Evolutionary conservation across 1,284 basidiomycete species (phyloP), one percentile per base, ranked within the genome.

Genomic region (Anthracocystis panici-leucophaei): DNA sequence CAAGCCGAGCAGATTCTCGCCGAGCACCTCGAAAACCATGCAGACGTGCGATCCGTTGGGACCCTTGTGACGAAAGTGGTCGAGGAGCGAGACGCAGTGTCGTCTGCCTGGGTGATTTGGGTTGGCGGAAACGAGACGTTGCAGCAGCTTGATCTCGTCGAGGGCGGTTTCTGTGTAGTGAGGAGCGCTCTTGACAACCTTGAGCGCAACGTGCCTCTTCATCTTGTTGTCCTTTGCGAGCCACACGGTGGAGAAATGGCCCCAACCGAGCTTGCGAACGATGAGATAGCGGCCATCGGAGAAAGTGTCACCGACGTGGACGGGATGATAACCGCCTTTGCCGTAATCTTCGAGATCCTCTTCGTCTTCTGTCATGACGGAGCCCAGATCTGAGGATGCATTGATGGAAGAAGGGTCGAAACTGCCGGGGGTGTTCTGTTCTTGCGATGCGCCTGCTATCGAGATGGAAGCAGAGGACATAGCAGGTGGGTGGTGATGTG

Each of bases 21-120:
- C 96, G 11, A 99, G 90, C 38, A 99, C 97, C 87, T 99, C 96
- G 84, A 98, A 98, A 18, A 99, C 96, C 96, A 99, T 99, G 89
- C 97, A 99, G 74, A 99, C 93, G 87, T 99, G 96, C 20, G 91
- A 92, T 52, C 96, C 96, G 85, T 99, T 97, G 16, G 95, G 95
- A 0, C 96, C 97, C 69, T 92, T 92, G 87, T 99, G 97, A 41
- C 92, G 90, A 86, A 99, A 99, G 85, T 97, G 94, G 87, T 99
- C 96, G 52, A 99, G 91, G 81, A 99, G 93, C 31, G 93, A 93
- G 84, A 98, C 96, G 86, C 97, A 95, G 57, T 85, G 84, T 7
- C 82, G 73, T 18, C 80, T 65, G 48, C 84, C 84, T 11, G 82
- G 78, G 61, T 85, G 84, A 3, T 90, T 90, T 0, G 88, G 82